Percentiles rank a stretch among this genome's conserved stretches.
phyloP scores from a whole-genome alignment of 495 filamentous ascomycete species.

The Chaetomium cochliodes region DNA sequence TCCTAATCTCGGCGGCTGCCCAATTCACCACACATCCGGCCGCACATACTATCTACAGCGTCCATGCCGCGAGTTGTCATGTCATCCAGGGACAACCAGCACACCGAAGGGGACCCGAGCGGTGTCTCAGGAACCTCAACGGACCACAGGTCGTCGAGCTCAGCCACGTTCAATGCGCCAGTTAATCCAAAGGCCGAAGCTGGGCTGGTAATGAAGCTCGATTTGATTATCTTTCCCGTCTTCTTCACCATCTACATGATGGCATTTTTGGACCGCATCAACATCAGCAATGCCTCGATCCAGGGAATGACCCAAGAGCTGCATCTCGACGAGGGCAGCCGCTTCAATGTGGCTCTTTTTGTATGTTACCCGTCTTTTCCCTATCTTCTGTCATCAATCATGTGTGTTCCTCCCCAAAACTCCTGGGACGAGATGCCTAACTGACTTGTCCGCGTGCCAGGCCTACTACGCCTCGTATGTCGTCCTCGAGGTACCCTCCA shows the following conservation, averaged over 20 bases:
- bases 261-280: slow-evolving; percentile 54
- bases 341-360: slow-evolving; percentile 61
- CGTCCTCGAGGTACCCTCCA: slow-evolving; percentile 64
- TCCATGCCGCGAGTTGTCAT: background rate
- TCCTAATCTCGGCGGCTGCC: too few relatives aligned
- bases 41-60: too few relatives aligned
- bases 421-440: background rate
- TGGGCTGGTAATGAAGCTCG: slow-evolving; percentile 39
- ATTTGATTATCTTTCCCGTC: slow-evolving; percentile 41
- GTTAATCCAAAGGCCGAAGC: slow-evolving; percentile 31
- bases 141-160: slow-evolving; percentile 3
- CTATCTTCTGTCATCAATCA: too few relatives aligned
- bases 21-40: too few relatives aligned
- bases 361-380: slow-evolving; percentile 30
- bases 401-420: too few relatives aligned
- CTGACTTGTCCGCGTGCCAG: background rate
- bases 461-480: slow-evolving; percentile 66
- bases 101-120: background rate
- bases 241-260: slow-evolving; percentile 47
- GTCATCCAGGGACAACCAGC: slow-evolving; percentile 1
- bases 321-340: slow-evolving; percentile 51
- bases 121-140: background rate
- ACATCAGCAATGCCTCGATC: slow-evolving; percentile 63
- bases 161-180: slow-evolving; percentile 6
- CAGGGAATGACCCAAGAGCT: slow-evolving; percentile 60